These are phyloP conservation scores for Dictyostelium brefeldianum DNA, from an alignment of 78 protist genomes.

Conservation along the genomic window DNA sequence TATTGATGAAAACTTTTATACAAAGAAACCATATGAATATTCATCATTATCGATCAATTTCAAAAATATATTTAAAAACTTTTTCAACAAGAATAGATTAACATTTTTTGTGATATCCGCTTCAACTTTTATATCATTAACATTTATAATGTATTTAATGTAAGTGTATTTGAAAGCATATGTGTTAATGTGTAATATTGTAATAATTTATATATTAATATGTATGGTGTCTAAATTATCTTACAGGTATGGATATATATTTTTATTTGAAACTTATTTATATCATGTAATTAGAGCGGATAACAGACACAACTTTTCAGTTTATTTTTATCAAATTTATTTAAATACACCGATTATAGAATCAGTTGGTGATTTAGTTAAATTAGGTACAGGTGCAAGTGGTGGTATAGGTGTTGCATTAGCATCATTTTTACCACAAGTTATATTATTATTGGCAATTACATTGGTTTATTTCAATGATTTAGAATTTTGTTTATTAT, in stretches of 20 bases:
- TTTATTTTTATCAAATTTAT: slow-evolving; percentile 92
- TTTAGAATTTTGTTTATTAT: slow-evolving; percentile 66
- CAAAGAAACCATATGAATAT: slow-evolving; percentile 28
- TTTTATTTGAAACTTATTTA: slow-evolving; percentile 74
- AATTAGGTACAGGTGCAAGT: background rate
- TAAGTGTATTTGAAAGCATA: too few relatives aligned
- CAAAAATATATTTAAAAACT: background rate
- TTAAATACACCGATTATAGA: slow-evolving; percentile 73
- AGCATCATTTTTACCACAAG: slow-evolving; percentile 71
- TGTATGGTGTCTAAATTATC: background rate
- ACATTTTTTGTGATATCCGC: slow-evolving; percentile 74
- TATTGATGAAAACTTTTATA: slow-evolving; percentile 60
- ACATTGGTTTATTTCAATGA: slow-evolving; percentile 53
- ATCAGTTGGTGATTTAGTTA: slow-evolving; percentile 16
- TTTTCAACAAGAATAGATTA: slow-evolving; percentile 61
- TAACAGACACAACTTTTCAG: slow-evolving; percentile 96
- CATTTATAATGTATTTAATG: slow-evolving; percentile 79
- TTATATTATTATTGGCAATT: slow-evolving; percentile 42
- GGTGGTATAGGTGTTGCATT: slow-evolving; percentile 47
- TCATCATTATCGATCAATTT: background rate
- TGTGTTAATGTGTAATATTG: too few relatives aligned
- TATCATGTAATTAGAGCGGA: slow-evolving; percentile 80
- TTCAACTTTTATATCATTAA: slow-evolving; percentile 51
- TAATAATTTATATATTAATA: background rate
- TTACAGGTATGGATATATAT: slow-evolving; percentile 64